Evolutionary conservation across 352 stramenopile genomes (phyloP).

Genomic region (Aphanomyces euteiches): DNA sequence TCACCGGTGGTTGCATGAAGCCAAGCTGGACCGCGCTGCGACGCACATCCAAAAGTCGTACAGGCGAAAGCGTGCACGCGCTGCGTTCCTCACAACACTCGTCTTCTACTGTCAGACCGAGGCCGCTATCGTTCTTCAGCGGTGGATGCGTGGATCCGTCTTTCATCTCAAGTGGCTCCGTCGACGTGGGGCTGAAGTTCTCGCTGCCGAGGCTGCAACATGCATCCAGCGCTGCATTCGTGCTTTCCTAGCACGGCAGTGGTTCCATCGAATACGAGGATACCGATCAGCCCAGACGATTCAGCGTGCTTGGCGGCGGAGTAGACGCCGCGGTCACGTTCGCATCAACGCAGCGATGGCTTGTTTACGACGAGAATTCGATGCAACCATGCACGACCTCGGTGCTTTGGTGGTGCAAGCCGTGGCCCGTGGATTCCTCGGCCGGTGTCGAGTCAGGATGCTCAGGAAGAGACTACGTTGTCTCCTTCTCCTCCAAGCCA

Average conservation of each 20-base stretch:
- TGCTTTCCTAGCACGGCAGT: slow-evolving; percentile 46
- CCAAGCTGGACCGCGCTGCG: slow-evolving; percentile 29
- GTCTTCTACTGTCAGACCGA: slow-evolving; percentile 35
- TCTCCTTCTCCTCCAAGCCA: slow-evolving; percentile 36
- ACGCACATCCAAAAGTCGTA: slow-evolving; percentile 30
- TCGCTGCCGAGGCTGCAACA: slow-evolving; percentile 35
- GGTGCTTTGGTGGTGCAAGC: slow-evolving; percentile 9
- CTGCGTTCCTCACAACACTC: slow-evolving; percentile 18
- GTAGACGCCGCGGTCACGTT: not conserved
- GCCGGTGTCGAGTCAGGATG: not conserved
- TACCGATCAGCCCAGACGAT: slow-evolving; percentile 36
- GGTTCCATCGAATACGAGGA: slow-evolving; percentile 34
- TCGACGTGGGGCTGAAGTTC: slow-evolving; percentile 54
- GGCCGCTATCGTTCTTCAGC: slow-evolving; percentile 38
- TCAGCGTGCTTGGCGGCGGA: slow-evolving; percentile 41
- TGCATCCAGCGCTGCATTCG: slow-evolving; percentile 45
- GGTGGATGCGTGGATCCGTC: slow-evolving; percentile 34
- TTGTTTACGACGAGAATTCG: not conserved
- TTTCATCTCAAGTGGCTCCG: slow-evolving; percentile 25
- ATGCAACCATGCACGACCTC: not conserved
- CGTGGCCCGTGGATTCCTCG: not conserved
- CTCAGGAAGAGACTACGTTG: not conserved
- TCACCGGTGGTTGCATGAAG: slow-evolving; percentile 17
- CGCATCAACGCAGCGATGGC: not conserved
- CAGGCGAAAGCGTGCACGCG: slow-evolving; percentile 38